Base-by-base conservation (phyloP, 2,329 filamentous ascomycete genomes). In the Trichoderma endophyticum region DNA sequence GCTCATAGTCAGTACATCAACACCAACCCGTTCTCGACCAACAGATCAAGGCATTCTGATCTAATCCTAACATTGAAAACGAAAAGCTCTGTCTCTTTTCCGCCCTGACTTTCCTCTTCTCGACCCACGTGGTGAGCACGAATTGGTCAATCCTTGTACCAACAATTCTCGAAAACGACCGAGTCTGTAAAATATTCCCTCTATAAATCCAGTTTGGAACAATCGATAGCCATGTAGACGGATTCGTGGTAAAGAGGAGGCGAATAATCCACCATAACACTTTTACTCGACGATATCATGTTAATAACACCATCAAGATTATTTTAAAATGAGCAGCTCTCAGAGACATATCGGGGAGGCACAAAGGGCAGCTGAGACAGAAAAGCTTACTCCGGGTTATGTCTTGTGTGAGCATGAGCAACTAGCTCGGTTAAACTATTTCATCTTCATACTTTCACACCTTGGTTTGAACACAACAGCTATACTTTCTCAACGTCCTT, bases 21-120 rank as follows among this genome's bases (percentile, higher is more conserved):
- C 0, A 2, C 4, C 18, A 48, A 21, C 1, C 0, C 0, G 0
- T 51, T 51, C n/a, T 51, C 9, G 0, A 21, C 4, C 43, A 51
- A n/a, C 43, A 5, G 1, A 51, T 21, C 0, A 1, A 51, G 2
- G 5, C n/a, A n/a, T 12, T 12, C 1, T 12, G 8, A 4, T 21
- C 43, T 21, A 1, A 2, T 12, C n/a, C 39, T 43, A 43, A 43
- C 39, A 43, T 43, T 9, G 7, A 9, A 43, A 43, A 18, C 0
- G 15, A n/a, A 43, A 0, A 43, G 39, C 39, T 18, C 3, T 43
- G 18, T 43, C 39, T n/a, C 7, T 9, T 43, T 43, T 43, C 3
- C 39, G 39, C 18, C 18, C 7, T 9, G 39, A 43, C 0, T 2
- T 43, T 43, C 39, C 7, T 43, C 39, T 9, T 43, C 39, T n/a